phyloP scores from a whole-genome alignment of 495 filamentous ascomycete species.

The Aspergillus sparsus region DNA sequence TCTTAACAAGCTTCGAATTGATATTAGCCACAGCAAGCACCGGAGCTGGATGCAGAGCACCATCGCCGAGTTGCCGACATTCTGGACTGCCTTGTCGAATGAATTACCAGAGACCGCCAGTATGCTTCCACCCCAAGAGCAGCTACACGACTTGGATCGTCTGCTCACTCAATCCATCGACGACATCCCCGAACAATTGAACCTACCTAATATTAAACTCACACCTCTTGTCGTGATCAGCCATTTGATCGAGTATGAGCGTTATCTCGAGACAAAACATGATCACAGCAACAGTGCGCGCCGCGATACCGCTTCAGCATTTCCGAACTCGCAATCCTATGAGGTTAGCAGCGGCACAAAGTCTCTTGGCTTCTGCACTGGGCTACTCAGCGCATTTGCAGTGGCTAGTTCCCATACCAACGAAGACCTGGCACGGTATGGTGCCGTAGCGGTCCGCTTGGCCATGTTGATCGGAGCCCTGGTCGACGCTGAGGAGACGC shows the following conservation, averaged over 20 bases:
- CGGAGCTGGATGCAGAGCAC: neutral
- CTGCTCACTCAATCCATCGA: neutral
- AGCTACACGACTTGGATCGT: neutral
- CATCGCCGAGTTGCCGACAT: neutral
- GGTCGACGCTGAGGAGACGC: constrained; percentile 41
- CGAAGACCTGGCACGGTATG: constrained; percentile 31
- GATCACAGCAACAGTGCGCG: too few species aligned
- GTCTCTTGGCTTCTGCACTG: constrained; percentile 45
- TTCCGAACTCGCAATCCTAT: neutral
- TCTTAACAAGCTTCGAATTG: neutral
- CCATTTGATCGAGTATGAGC: constrained; percentile 32
- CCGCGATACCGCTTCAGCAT: too few species aligned
- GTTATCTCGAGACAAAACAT: neutral
- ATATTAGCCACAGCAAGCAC: neutral
- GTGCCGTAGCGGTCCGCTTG: constrained; percentile 38
- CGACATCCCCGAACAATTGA: neutral
- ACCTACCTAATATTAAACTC: neutral
- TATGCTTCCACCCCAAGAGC: neutral
- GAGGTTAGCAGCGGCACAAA: constrained; percentile 20
- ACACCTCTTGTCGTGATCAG: constrained; percentile 31
- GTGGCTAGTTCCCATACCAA: constrained; percentile 28
- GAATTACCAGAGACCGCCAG: neutral
- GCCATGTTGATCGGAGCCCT: constrained; percentile 34
- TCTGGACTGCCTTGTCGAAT: neutral
- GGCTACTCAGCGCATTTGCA: constrained; percentile 38